A percentile compares a stretch with the other conserved stretches of the same genome.
These are phyloP conservation scores for Oryza coarctata DNA, from an alignment of 176 grass and related monocot genomes.

Conservation along the genomic window DNA sequence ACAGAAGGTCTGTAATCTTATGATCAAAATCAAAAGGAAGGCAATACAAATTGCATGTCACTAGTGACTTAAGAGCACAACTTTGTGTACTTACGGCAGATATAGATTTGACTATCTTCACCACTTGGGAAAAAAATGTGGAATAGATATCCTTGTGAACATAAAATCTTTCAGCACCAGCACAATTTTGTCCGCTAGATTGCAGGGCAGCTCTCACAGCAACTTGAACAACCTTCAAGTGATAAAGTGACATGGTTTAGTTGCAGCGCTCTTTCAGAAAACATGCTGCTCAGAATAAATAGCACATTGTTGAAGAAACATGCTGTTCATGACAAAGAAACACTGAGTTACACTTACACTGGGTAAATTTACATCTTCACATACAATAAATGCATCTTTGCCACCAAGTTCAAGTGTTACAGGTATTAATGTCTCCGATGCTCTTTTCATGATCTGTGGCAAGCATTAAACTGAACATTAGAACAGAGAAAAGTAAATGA, in stretches of 20 bases:
- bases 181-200: slow-evolving; percentile 96
- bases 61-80: slow-evolving; percentile 1
- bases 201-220: slow-evolving; percentile 89
- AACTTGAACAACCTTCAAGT: slow-evolving; percentile 90
- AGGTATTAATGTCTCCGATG: slow-evolving; percentile 91
- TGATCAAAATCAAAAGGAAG: not conserved
- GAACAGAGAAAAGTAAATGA: not conserved
- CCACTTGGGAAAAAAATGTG: slow-evolving; percentile 74
- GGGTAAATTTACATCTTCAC: slow-evolving; percentile 95
- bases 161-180: slow-evolving; percentile 99
- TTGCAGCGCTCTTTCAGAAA: not conserved
- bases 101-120: slow-evolving; percentile 89
- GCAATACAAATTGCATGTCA: slow-evolving; percentile 17
- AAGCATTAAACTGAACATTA: slow-evolving; percentile 34
- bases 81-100: slow-evolving; percentile 76
- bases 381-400: slow-evolving; percentile 99
- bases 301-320: slow-evolving; percentile 7
- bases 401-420: slow-evolving; percentile 96
- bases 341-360: slow-evolving; percentile 58
- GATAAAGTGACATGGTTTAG: slow-evolving; percentile 23
- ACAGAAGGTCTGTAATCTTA: not conserved
- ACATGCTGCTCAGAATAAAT: not conserved
- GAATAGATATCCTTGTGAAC: slow-evolving; percentile 84
- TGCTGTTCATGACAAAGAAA: slow-evolving; percentile 7
- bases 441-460: slow-evolving; percentile 90